Evolutionary conservation across 495 filamentous ascomycete genomes (phyloP), one percentile per base, ranked within the genome.

Genomic region (Neurospora sp.): DNA sequence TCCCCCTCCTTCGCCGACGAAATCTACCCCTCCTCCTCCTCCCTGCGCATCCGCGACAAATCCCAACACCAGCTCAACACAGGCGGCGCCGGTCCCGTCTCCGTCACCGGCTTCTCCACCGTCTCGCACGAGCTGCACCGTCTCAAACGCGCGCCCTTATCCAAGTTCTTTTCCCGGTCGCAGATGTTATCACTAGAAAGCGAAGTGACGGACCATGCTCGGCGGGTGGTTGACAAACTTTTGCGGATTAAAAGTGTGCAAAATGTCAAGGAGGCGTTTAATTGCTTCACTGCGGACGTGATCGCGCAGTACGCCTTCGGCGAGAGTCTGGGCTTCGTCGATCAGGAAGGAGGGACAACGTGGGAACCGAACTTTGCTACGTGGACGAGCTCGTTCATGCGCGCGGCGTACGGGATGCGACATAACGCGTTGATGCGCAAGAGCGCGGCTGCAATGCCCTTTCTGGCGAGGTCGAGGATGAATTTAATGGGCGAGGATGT

Each of bases 51-150:
- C 31, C 73, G 80, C 22, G 75, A 82, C 71, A 82, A 82, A 69
- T 72, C 76, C 39, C 39, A 73, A 31, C 79, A 80, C 53, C 72
- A 75, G 27, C 68, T 76, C 12, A 76, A 74, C 40, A 73, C 70
- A 1, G 75, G 73, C 68, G 71, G 68, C 37, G 69, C 74, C 22
- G 74, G 76, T 4, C 75, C 75, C 42, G 72, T 75, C 6, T 71
- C 73, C 11, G 74, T 78, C 37, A 82, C 83, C 0, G 82, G 80
- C 11, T 83, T 89, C 69, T 80, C 80, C 14, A 89, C 87, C 5
- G 76, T 85, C 20, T 44, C 76, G 4, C 85, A 87, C 74, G 81
- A 85, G n/a, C 69, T 80, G 11, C 85, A 87, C 77, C 79, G 80
- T 11, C 65, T 79, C 40, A 77, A 84, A 0, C 79, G 83, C 8